Evolutionary conservation across 495 filamentous ascomycete genomes (phyloP).

Genomic region (Neurospora africana): DNA sequence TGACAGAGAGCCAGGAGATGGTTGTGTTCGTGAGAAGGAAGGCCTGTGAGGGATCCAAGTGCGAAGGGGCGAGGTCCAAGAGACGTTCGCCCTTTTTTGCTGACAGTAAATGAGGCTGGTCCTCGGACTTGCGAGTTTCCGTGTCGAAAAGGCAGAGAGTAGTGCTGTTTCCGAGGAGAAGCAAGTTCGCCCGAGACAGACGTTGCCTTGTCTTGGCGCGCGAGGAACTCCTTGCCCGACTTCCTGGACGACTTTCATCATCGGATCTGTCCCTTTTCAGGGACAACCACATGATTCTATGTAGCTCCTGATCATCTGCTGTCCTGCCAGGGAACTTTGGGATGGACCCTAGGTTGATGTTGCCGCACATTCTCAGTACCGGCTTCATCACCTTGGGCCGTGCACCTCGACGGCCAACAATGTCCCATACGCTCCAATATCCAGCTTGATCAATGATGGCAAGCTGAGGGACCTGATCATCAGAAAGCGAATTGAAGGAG

Average conservation of each 20-base stretch:
- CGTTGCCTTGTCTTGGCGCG: not conserved
- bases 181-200: not conserved
- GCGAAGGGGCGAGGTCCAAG: conserved; percentile 40
- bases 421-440: conserved; percentile 67
- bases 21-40: conserved; percentile 45
- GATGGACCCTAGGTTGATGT: conserved; percentile 10
- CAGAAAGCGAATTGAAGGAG: conserved; percentile 66
- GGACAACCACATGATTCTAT: conserved; percentile 14
- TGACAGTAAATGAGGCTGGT: not conserved
- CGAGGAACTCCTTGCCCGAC: not conserved
- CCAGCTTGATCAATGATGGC: conserved; percentile 64
- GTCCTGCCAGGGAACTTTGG: conserved; percentile 7
- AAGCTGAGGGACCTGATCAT: conserved; percentile 40
- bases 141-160: conserved; percentile 14
- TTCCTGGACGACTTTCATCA: not conserved
- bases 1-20: conserved; percentile 22
- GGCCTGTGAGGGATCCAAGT: conserved; percentile 35
- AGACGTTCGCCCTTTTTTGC: conserved; percentile 29
- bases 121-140: not conserved
- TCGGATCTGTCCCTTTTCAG: not conserved
- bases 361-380: conserved; percentile 18
- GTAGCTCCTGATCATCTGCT: not conserved
- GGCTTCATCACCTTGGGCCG: conserved; percentile 24
- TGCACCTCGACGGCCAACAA: conserved; percentile 27
- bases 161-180: conserved; percentile 13